Percentiles rank a stretch among this genome's conserved stretches.
Evolutionary conservation across 768 basidiomycete genomes (phyloP).

Genomic region (Russula emetica): DNA sequence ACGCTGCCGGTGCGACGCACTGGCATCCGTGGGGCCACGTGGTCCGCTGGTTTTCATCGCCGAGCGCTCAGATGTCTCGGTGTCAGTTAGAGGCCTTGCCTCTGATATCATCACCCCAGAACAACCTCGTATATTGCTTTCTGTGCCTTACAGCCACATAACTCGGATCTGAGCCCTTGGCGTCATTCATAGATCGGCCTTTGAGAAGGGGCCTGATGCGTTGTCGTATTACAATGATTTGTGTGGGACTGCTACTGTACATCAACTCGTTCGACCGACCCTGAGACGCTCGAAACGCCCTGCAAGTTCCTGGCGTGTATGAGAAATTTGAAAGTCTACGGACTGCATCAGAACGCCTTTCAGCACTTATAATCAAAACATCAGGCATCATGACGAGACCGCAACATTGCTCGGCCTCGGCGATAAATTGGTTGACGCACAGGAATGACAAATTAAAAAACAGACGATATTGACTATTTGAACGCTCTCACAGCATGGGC

Average conservation of each 20-base stretch:
- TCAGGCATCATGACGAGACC: no score
- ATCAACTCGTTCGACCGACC: neutral
- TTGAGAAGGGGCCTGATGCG: neutral
- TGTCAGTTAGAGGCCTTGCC: neutral
- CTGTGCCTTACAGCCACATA: neutral
- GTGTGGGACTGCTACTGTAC: neutral
- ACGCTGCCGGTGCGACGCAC: no score
- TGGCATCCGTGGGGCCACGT: conserved; percentile 3
- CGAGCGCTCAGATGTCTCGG: neutral
- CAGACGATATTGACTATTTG: neutral
- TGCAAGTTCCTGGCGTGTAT: neutral
- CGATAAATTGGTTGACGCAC: neutral
- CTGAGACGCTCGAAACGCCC: neutral
- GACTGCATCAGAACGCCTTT: no score
- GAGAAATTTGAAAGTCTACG: no score
- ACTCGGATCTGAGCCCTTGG: neutral
- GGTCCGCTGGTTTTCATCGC: neutral
- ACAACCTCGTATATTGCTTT: neutral
- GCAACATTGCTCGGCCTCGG: neutral
- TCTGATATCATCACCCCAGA: neutral
- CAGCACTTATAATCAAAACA: neutral
- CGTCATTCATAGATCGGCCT: neutral
- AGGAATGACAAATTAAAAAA: neutral
- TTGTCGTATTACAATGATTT: neutral
- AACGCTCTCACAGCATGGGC: neutral